Evolutionary conservation across 257 asterid species (phyloP), one percentile per base, ranked within the genome.

Genomic region (Solanum arcanum): DNA sequence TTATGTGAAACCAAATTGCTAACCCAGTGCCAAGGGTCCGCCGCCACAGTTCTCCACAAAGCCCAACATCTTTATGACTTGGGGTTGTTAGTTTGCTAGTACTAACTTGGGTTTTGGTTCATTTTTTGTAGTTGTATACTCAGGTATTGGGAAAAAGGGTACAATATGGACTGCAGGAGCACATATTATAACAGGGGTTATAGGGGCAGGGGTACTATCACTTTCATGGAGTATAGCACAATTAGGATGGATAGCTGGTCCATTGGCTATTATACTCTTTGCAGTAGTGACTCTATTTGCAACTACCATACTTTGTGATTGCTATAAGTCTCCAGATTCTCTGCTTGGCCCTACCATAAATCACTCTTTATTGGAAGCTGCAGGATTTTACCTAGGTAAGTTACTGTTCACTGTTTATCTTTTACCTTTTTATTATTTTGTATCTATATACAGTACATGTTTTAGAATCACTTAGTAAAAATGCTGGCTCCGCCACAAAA

Each of bases 241-340:
- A 86, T 87, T 95, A 69, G 98, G 98, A 23, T 95, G 98, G 98
- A 84, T 94, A 76, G 97, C 94, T 11, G 97, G 94, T 88, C 98
- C 98, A 13, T 3, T 90, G 7, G 42, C 89, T 21, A 89, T 95
- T 92, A 75, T 95, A 9, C 52, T 83, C 6, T 95, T 92, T 80
- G 98, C 95, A n/a, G 86, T 83, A 7, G 72, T 94, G 66, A 90
- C 93, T 74, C 86, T 92, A 7, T 27, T 85, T 70, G 89, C 97
- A 4, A 87, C 95, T 11, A 86, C 86, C 44, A 94, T 95, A 47
- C 86, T 94, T 86, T 86, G 92, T 33, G 92, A 92, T 75, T 94
- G 97, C 89, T 94, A 95, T 66, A 86, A 87, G 52, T 90, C 89
- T 33, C 95, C 95, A 1, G 90, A 93, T 86, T 91, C 95, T 4